Base-by-base conservation (phyloP, 345 rosid species). In the Hypericum androsaemum region DNA sequence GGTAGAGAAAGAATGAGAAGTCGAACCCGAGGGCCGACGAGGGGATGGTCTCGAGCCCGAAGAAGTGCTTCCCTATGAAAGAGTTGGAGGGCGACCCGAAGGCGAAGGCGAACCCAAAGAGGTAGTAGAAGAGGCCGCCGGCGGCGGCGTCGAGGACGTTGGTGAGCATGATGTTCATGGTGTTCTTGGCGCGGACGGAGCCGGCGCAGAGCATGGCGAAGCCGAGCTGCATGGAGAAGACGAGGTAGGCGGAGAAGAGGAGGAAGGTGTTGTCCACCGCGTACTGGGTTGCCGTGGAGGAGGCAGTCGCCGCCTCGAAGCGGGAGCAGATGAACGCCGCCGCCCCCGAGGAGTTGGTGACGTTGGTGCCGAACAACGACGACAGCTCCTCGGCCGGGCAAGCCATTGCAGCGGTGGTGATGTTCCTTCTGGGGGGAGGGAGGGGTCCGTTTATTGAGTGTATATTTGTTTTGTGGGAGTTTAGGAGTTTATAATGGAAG, bases 171-270 rank as follows among this genome's bases (percentile, higher is more conserved):
- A 51, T 51, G 8, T 51, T 51, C 54, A 51, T 51, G 41, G 54
- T 51, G 41, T 51, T 51, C 41, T 51, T 51, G 15, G 54, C 54
- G 41, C 54, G 54, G 54, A 51, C 54, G 16, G 54, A 51, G 54
- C 54, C 54, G 41, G 54, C 54, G 54, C 54, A 51, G 54, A 51
- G 54, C 54, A 51, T 51, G 41, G 54, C 54, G 54, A 51, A 51
- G 54, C 54, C 54, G 16, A 51, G 54, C 54, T 51, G 54, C 54
- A 51, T 51, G 1, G 54, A 36, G 54, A 51, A 51, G 41, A 51
- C 54, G 17, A 51, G 54, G 41, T 51, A 51, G 54, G 54, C 54
- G 41, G 54, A 51, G 41, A 51, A 51, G 41, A 51, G 54, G 41
- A 51, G 54, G 54, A 35, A 51, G 7, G 54, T 35, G 54, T 35